These are phyloP conservation scores for Cladobotryum protrusum DNA, from an alignment of 2,329 filamentous ascomycete species.

Conservation along the genomic window DNA sequence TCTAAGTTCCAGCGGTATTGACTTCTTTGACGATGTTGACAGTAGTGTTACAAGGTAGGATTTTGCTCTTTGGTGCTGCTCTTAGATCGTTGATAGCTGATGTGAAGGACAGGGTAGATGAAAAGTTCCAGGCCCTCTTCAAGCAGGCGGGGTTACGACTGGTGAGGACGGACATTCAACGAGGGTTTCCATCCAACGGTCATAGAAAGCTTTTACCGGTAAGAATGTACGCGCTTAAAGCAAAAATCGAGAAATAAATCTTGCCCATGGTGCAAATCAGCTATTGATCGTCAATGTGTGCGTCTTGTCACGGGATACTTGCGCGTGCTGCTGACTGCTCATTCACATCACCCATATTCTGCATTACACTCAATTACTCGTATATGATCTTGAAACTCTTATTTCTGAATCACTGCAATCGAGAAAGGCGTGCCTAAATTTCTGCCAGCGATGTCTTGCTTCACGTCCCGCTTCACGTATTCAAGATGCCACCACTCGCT, in stretches of 20 bases:
- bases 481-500: too few species aligned
- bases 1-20: slow-evolving; percentile 47
- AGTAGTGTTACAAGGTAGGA: slow-evolving; percentile 65
- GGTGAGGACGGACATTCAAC: slow-evolving; percentile 65
- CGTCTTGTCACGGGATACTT: too few species aligned
- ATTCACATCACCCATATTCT: too few species aligned
- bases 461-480: too few species aligned
- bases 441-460: too few species aligned
- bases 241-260: background rate
- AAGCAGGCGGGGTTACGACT: slow-evolving; percentile 60
- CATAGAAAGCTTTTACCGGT: slow-evolving; percentile 56
- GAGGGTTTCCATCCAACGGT: slow-evolving; percentile 57
- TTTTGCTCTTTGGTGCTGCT: background rate
- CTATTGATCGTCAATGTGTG: too few species aligned
- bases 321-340: too few species aligned
- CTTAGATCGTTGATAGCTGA: background rate
- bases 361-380: too few species aligned
- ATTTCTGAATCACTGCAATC: too few species aligned
- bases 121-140: slow-evolving; percentile 66
- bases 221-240: slow-evolving; percentile 65
- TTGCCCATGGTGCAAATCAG: too few species aligned
- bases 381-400: too few species aligned
- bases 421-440: too few species aligned
- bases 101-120: slow-evolving; percentile 37
- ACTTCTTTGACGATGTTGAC: slow-evolving; percentile 70